Evolutionary conservation across 768 basidiomycete species (phyloP).

Genomic region (Lactifluus pinguis): DNA sequence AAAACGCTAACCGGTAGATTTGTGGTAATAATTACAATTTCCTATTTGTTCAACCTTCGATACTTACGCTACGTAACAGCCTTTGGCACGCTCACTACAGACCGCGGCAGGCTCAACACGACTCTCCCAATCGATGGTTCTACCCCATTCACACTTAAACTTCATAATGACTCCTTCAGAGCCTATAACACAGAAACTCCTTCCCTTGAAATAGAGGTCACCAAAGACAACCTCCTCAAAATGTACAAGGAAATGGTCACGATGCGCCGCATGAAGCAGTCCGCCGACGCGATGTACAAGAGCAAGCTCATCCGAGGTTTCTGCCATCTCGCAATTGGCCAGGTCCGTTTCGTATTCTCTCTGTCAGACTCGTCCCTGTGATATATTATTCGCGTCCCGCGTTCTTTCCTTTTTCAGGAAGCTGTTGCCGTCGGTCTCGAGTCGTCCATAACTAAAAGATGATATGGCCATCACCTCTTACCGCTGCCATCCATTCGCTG

Average conservation of each 20-base stretch:
- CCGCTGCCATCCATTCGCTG: conserved; percentile 96
- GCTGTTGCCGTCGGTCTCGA: conserved; percentile 96
- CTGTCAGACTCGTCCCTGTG: not conserved
- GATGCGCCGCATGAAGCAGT: conserved; percentile 97
- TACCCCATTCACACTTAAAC: conserved; percentile 66
- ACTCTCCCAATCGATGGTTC: conserved; percentile 42
- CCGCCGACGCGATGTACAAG: conserved; percentile 93
- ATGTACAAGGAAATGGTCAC: conserved; percentile 91
- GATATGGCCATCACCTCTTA: conserved; percentile 96
- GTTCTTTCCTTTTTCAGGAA: conserved; percentile 47
- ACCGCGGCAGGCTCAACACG: conserved; percentile 76
- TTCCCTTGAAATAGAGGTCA: conserved; percentile 70
- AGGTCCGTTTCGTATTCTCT: conserved; percentile 39
- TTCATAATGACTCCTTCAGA: conserved; percentile 90
- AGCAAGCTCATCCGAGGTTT: conserved; percentile 95
- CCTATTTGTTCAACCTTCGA: not conserved
- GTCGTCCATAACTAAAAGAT: conserved; percentile 66
- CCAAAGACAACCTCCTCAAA: conserved; percentile 72
- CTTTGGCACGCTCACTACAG: conserved; percentile 54
- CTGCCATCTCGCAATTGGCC: conserved; percentile 97
- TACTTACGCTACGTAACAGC: conserved; percentile 18
- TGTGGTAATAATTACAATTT: not conserved
- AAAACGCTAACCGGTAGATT: not conserved
- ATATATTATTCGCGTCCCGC: not conserved
- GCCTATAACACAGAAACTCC: conserved; percentile 73